These are phyloP conservation scores for Wickerhamiella parazyma DNA, from an alignment of 805 yeast genomes.

Conservation along the genomic window DNA sequence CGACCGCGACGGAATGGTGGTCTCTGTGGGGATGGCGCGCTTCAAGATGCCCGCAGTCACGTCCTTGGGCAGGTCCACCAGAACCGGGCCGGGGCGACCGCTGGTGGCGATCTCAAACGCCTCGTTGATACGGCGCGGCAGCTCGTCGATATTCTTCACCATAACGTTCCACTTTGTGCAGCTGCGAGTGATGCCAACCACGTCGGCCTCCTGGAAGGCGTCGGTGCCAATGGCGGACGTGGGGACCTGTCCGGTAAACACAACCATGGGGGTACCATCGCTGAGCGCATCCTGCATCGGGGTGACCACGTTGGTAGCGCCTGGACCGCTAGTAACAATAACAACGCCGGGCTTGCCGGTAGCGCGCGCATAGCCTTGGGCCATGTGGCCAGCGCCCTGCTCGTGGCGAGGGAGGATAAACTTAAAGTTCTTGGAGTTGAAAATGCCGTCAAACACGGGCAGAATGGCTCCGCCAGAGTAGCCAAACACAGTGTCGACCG, in stretches of 20 bases:
- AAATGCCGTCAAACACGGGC: slow-evolving; percentile 95
- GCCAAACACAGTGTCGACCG: slow-evolving; percentile 92
- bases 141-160: slow-evolving; percentile 89
- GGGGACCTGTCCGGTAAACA: slow-evolving; percentile 94
- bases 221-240: slow-evolving; percentile 95
- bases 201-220: slow-evolving; percentile 98
- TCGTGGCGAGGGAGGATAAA: slow-evolving; percentile 93
- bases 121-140: slow-evolving; percentile 91
- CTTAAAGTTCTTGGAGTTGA: slow-evolving; percentile 75
- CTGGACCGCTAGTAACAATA: slow-evolving; percentile 97
- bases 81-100: slow-evolving; percentile 97
- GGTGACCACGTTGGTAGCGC: slow-evolving; percentile 97
- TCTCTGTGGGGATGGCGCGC: slow-evolving; percentile 80
- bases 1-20: slow-evolving; percentile 46
- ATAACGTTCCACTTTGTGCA: slow-evolving; percentile 99
- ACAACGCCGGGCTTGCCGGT: slow-evolving; percentile 96
- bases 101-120: slow-evolving; percentile 93
- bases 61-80: slow-evolving; percentile 95
- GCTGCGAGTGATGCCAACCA: slow-evolving; percentile 88
- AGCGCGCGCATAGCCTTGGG: slow-evolving; percentile 96
- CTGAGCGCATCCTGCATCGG: slow-evolving; percentile 96
- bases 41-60: slow-evolving; percentile 86
- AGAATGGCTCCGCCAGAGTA: slow-evolving; percentile 98
- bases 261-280: slow-evolving; percentile 95
- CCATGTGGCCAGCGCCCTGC: slow-evolving; percentile 99